Conservation (phyloP, 257 asterid genomes). For the Scutellaria baicalensis region DNA sequence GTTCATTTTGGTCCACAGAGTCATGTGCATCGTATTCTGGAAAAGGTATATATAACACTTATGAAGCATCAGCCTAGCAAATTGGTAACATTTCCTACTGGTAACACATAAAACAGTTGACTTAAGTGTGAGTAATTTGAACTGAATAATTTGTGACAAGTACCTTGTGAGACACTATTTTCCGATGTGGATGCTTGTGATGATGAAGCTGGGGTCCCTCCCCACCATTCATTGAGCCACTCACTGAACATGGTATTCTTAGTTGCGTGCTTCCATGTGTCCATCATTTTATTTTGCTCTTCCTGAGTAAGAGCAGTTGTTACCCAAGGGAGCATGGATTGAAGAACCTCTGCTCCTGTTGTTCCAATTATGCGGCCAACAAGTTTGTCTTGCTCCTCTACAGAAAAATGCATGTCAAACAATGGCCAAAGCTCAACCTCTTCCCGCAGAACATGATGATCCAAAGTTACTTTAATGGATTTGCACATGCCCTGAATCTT, state of each 20-base stretch:
- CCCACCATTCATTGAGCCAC: constrained; percentile 99
- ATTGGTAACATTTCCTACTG: constrained; percentile 1
- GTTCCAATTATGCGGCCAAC: constrained; percentile 97
- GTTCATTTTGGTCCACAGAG: constrained; percentile 63
- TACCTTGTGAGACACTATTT: constrained; percentile 48
- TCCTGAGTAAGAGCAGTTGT: constrained; percentile 96
- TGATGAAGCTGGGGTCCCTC: constrained; percentile 44
- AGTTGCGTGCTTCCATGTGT: constrained; percentile 92
- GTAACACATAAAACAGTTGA: neutral
- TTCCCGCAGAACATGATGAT: constrained; percentile 90
- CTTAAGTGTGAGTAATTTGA: neutral
- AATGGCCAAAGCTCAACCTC: constrained; percentile 98
- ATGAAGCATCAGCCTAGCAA: neutral
- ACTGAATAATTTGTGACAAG: neutral
- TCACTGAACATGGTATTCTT: constrained; percentile 96
- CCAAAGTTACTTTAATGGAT: constrained; percentile 91
- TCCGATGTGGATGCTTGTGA: constrained; percentile 48
- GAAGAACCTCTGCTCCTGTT: constrained; percentile 97
- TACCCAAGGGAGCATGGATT: constrained; percentile 98
- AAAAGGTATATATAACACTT: constrained; percentile 1
- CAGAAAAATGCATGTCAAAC: constrained; percentile 85
- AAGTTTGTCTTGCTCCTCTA: constrained; percentile 87
- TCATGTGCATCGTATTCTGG: constrained; percentile 61
- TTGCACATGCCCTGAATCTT: constrained; percentile 95
- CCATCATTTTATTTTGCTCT: constrained; percentile 95